phyloP scores from a whole-genome alignment of 345 rosid species.

The Citrus maxima region DNA sequence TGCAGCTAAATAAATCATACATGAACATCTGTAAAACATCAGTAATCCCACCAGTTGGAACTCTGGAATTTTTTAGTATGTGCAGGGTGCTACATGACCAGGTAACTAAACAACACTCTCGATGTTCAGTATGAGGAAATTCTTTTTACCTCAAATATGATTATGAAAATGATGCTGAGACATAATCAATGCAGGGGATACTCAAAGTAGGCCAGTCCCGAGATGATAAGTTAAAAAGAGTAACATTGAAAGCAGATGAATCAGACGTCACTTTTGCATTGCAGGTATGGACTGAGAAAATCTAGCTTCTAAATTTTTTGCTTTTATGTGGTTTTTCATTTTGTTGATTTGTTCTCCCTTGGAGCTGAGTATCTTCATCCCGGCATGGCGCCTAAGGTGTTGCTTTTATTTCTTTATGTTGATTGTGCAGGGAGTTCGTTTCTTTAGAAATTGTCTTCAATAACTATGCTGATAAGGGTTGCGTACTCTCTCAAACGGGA shows the following conservation, averaged over 20 bases:
- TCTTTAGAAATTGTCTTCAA: conserved; percentile 79
- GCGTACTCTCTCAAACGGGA: too few relatives aligned
- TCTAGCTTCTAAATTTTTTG: not conserved
- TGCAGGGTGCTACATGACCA: conserved; percentile 78
- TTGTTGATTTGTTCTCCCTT: not conserved
- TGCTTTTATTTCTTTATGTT: not conserved
- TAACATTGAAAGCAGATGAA: conserved; percentile 67
- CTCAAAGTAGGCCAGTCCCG: conserved; percentile 73
- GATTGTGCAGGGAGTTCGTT: conserved; percentile 66
- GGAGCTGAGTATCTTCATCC: not conserved
- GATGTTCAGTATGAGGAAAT: not conserved
- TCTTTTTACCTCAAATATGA: not conserved
- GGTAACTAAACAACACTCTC: conserved; percentile 37
- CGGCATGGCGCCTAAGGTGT: not conserved
- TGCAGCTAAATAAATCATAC: conserved; percentile 78
- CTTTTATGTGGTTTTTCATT: not conserved
- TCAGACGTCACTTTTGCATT: conserved; percentile 80
- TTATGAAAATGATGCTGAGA: not conserved
- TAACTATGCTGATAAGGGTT: conserved; percentile 10
- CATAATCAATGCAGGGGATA: conserved; percentile 50
- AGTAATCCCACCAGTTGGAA: conserved; percentile 65
- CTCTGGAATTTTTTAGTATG: conserved; percentile 64
- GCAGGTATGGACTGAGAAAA: conserved; percentile 44
- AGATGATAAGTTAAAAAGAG: conserved; percentile 63
- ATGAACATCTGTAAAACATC: conserved; percentile 64